Evolutionary conservation across 192 early-diverging fungal genomes (phyloP).

Genomic region (Backusella luteola): DNA sequence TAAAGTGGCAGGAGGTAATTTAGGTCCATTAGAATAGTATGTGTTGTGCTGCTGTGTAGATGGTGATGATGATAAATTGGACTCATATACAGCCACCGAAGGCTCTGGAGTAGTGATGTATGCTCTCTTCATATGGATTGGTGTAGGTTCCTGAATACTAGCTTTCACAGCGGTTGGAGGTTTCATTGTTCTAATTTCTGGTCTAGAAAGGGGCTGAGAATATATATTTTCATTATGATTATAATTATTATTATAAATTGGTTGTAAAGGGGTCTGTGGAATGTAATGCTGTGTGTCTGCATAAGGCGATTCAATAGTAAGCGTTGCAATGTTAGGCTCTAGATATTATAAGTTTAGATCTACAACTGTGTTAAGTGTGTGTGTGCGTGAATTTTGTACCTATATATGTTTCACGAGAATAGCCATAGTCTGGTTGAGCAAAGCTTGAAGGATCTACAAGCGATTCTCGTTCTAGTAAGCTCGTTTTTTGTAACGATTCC

Average conservation of each 20-base stretch:
- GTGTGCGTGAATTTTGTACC: not conserved
- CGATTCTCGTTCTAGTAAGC: conserved; percentile 10
- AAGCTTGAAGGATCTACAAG: conserved; percentile 5
- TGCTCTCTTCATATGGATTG: not conserved
- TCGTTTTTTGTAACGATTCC: not conserved
- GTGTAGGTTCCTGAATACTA: not conserved
- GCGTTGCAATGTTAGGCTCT: conserved; percentile 2
- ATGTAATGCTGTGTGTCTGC: not conserved
- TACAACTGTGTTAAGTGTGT: not conserved
- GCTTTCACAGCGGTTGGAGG: conserved; percentile 14
- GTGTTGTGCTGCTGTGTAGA: not conserved
- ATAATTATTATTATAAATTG: not conserved
- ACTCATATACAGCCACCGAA: not conserved
- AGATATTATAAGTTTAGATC: not conserved
- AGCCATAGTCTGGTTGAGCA: not conserved
- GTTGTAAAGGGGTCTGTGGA: not conserved
- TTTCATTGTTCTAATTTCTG: conserved; percentile 19
- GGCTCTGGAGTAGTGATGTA: not conserved
- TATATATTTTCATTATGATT: conserved; percentile 7
- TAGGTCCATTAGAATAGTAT: not conserved
- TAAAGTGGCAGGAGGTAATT: not conserved
- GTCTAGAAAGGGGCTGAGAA: not conserved
- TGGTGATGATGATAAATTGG: not conserved
- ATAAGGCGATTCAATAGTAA: not conserved
- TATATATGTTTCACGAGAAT: conserved; percentile 20